These are phyloP conservation scores for Lumnitzera racemosa DNA, from an alignment of 345 rosid genomes.

Conservation along the genomic window DNA sequence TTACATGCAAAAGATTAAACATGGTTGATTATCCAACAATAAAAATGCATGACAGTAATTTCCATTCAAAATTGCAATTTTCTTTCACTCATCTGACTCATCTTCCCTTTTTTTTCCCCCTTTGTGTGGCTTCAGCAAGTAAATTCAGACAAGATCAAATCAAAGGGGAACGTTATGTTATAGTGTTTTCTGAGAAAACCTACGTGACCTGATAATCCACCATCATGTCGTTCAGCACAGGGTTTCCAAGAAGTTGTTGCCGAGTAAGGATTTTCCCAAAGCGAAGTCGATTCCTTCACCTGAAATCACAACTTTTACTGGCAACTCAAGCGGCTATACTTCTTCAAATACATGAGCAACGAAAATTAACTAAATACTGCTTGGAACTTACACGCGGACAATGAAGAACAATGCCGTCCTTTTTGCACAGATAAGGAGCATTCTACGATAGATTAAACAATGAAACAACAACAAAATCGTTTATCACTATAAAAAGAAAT, in stretches of 20 bases:
- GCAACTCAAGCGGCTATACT: no score
- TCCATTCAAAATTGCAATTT: no score
- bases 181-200: background rate
- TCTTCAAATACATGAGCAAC: background rate
- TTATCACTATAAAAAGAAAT: background rate
- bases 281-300: constrained; percentile 94
- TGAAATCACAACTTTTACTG: constrained; percentile 11
- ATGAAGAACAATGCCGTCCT: constrained; percentile 90
- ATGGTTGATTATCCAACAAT: no score
- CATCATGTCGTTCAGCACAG: constrained; percentile 84
- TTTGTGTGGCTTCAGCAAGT: background rate
- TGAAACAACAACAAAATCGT: constrained; percentile 5
- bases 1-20: no score
- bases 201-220: constrained; percentile 65
- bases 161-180: background rate
- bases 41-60: no score
- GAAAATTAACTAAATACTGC: constrained; percentile 2
- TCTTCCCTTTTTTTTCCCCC: no score
- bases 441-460: constrained; percentile 34
- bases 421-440: constrained; percentile 84
- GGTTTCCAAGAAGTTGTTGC: constrained; percentile 99
- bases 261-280: constrained; percentile 93
- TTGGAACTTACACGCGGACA: constrained; percentile 75
- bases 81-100: no score
- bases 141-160: background rate